These are phyloP conservation scores for Xylaria castorea DNA, from an alignment of 495 filamentous ascomycete genomes.

Conservation along the genomic window DNA sequence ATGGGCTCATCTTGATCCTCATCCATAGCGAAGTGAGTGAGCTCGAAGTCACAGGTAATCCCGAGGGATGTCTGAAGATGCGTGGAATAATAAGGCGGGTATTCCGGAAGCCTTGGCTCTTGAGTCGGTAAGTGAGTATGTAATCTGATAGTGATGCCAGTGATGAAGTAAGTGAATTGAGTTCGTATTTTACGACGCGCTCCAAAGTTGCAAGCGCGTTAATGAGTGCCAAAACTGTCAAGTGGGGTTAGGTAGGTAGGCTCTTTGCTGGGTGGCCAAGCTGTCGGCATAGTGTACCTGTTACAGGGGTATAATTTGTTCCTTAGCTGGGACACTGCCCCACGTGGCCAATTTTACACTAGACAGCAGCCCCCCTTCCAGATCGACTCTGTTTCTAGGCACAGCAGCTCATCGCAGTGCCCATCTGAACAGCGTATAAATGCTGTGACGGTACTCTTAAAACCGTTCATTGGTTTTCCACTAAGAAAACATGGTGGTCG, in stretches of 20 bases:
- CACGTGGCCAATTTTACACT: neutral
- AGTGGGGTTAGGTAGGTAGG: slow-evolving; percentile 2
- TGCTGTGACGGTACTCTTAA: too few relatives aligned
- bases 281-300: neutral
- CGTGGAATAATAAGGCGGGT: neutral
- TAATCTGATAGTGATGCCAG: neutral
- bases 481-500: too few relatives aligned
- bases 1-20: slow-evolving; percentile 34
- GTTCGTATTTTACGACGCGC: neutral
- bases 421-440: too few relatives aligned
- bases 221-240: slow-evolving; percentile 16
- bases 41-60: neutral
- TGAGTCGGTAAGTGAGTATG: neutral
- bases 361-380: slow-evolving; percentile 56
- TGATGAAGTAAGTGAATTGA: neutral
- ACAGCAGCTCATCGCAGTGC: too few relatives aligned
- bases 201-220: slow-evolving; percentile 6
- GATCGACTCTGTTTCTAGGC: slow-evolving; percentile 31
- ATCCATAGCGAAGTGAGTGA: neutral
- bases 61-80: neutral
- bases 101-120: neutral
- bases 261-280: too few relatives aligned
- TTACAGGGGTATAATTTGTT: neutral
- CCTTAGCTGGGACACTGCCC: slow-evolving; percentile 1
- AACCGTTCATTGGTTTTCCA: too few relatives aligned